Percentiles rank a stretch among this genome's conserved stretches.
Conservation (phyloP, 108 stramenopile species). For the Nitzschia sp. region DNA sequence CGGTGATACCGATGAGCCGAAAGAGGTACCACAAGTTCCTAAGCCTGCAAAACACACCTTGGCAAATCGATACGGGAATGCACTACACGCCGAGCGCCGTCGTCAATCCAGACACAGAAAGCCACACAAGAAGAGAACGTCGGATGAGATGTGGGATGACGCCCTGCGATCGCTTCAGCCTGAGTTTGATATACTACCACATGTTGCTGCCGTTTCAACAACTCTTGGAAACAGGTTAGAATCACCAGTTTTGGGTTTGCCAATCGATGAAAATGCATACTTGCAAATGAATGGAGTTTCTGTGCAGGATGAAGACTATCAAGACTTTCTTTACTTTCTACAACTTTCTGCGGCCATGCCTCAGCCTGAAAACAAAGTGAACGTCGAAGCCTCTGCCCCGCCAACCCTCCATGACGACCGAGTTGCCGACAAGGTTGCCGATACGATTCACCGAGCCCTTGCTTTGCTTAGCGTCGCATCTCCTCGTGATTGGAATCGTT, state of each 20-base stretch:
- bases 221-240: neutral
- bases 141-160: constrained; percentile 28
- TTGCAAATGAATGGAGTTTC: neutral
- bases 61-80: constrained; percentile 8
- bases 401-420: neutral
- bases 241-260: constrained; percentile 18
- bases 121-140: neutral
- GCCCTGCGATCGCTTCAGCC: neutral
- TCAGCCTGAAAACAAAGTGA: neutral
- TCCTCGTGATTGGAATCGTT: constrained; percentile 13
- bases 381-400: neutral
- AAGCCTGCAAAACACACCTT: neutral
- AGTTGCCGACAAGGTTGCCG: neutral
- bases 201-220: neutral
- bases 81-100: neutral
- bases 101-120: neutral
- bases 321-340: neutral
- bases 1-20: neutral
- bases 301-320: neutral
- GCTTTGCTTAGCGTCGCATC: constrained; percentile 17
- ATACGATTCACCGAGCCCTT: constrained; percentile 13
- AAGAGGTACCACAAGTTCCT: neutral
- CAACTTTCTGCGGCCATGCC: neutral
- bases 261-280: constrained; percentile 5
- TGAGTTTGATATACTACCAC: too few species aligned